Evolutionary conservation across 139 green algal genomes (phyloP).

Genomic region (Closterium sp.): DNA sequence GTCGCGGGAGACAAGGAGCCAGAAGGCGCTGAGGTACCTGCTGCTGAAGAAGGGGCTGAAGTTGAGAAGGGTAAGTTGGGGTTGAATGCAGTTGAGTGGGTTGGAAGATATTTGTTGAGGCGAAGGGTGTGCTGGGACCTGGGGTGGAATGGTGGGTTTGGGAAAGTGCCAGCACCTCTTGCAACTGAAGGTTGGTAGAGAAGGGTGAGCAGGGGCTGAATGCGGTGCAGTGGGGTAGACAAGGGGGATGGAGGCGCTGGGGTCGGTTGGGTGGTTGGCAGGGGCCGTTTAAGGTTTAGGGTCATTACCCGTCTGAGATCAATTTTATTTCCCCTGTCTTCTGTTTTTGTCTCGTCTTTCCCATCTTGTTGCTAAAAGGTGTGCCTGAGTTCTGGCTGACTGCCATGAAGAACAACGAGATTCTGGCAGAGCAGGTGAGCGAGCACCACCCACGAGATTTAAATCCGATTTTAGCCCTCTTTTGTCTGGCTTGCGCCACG

Average conservation of each 20-base stretch:
- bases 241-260: background rate
- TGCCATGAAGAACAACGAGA: slow-evolving; percentile 45
- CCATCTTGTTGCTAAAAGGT: background rate
- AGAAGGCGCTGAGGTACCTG: background rate
- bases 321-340: background rate
- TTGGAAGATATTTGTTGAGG: too few relatives aligned
- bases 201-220: background rate
- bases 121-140: background rate
- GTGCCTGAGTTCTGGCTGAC: slow-evolving; percentile 49
- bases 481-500: slow-evolving; percentile 30
- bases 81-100: background rate
- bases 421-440: slow-evolving; percentile 29
- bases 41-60: background rate
- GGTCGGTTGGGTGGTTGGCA: too few relatives aligned
- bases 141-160: background rate
- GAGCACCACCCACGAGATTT: background rate
- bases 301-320: too few relatives aligned
- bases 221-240: too few relatives aligned
- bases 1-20: background rate
- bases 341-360: background rate
- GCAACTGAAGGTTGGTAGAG: background rate
- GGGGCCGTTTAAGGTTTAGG: too few relatives aligned
- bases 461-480: slow-evolving; percentile 58
- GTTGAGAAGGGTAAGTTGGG: background rate
- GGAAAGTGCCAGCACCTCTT: background rate